A percentile compares a stretch with the other conserved stretches of the same genome.
These are phyloP conservation scores for Luffa aegyptiaca DNA, from an alignment of 306 rosid genomes.

Conservation along the genomic window DNA sequence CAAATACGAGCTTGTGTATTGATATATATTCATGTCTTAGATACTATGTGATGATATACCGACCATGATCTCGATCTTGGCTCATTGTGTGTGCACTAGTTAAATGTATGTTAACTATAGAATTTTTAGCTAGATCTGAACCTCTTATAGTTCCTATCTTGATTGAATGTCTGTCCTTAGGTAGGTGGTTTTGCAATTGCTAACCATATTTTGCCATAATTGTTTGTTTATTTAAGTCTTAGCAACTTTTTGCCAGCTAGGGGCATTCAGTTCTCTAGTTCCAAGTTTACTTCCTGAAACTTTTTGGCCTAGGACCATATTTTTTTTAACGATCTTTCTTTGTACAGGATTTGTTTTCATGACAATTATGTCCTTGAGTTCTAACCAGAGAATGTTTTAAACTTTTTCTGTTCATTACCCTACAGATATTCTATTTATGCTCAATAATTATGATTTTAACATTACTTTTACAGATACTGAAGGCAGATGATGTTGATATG, in stretches of 20 bases:
- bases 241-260: neutral
- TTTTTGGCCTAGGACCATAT: neutral
- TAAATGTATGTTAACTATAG: neutral
- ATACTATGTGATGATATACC: neutral
- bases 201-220: neutral
- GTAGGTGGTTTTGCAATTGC: neutral
- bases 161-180: neutral
- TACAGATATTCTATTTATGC: neutral
- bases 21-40: neutral
- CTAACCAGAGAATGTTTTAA: neutral
- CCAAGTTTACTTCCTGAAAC: neutral
- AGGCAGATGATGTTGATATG: constrained; percentile 75
- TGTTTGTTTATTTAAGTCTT: neutral
- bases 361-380: no score
- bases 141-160: neutral
- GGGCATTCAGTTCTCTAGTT: neutral
- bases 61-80: neutral
- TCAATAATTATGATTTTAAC: neutral
- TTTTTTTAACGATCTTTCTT: no score
- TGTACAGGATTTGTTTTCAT: no score
- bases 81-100: neutral
- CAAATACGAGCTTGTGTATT: neutral
- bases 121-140: neutral
- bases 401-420: neutral
- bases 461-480: constrained; percentile 46